Base-by-base conservation (phyloP, 441 rosid species). In the Hypseocharis bilobata region DNA sequence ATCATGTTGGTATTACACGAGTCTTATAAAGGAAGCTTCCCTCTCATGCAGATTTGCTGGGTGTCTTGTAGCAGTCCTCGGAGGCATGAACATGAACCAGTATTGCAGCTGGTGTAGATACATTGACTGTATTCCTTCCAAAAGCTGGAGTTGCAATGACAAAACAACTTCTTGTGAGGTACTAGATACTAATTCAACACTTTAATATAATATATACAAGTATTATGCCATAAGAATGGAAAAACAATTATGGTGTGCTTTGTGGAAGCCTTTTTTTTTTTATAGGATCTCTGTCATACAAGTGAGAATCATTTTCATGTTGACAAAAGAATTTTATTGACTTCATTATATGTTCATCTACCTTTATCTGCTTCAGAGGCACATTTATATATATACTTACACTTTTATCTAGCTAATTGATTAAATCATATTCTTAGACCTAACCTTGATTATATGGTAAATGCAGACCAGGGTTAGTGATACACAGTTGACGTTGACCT, bases 101-200 rank as follows among this genome's bases (percentile, higher is more conserved):
- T 56, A 85, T 36, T 91, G 97, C 78, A 72, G 75, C 10, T 83
- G 91, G 92, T 88, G 96, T 72, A 69, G 78, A 65, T 87, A 81
- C 64, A 20, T 83, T 22, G 86, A 88, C 59, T 91, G 94, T 74
- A 42, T 88, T 45, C 91, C 93, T 51, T 80, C 80, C 28, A 77
- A 66, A 49, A 78, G 76, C 63, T 87, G 96, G 97, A 85, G 85
- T 76, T 91, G 97, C 84, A 81, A 83, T 47, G 85, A 80, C 75
- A 65, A 76, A 63, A 80, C 86, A 51, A 72, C 76, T 60, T 80
- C 88, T 49, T 90, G 95, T 1, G 86, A 86, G 87, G 96, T 84
- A 80, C 54, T 36, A 23, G 10, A 52, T 62, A 25, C 66, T 36
- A 62, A 40, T 45, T 42, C 36, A 57, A 6, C 22, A 14, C 17